These are phyloP conservation scores for Aspergillus vadensis DNA, from an alignment of 2,329 filamentous ascomycete species.

Conservation along the genomic window DNA sequence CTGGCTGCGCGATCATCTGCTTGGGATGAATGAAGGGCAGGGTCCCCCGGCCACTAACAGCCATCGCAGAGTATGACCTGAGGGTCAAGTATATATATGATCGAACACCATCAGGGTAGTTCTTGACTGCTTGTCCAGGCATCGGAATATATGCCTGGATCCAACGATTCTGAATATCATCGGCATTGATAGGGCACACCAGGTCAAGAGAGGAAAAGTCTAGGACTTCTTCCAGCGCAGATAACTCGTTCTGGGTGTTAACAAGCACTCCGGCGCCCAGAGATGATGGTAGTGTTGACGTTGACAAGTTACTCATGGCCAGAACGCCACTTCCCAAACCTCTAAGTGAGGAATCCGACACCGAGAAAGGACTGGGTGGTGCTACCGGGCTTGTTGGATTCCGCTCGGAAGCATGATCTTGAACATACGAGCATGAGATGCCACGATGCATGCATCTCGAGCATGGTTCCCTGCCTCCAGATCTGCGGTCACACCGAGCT, in stretches of 20 bases:
- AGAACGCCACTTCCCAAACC: too few species aligned
- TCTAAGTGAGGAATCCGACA: too few species aligned
- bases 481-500: conserved; percentile 1
- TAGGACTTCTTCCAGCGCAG: conserved; percentile 7
- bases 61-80: conserved; percentile 47
- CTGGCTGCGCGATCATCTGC: conserved; percentile 34
- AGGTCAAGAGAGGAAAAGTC: conserved; percentile 42
- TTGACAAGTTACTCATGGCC: too few species aligned
- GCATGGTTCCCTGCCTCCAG: neutral
- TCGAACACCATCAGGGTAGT: conserved; percentile 42
- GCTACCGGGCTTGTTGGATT: too few species aligned
- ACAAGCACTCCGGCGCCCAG: too few species aligned
- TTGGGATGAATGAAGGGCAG: conserved; percentile 51
- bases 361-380: too few species aligned
- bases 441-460: neutral
- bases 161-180: conserved; percentile 54
- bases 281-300: too few species aligned
- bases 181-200: conserved; percentile 50
- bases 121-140: conserved; percentile 47
- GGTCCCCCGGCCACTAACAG: conserved; percentile 39
- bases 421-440: too few species aligned
- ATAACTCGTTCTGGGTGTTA: too few species aligned
- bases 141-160: conserved; percentile 51
- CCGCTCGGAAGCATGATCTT: too few species aligned
- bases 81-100: conserved; percentile 47